These are phyloP conservation scores for Heritiera littoralis DNA, from an alignment of 345 rosid genomes.

Conservation along the genomic window DNA sequence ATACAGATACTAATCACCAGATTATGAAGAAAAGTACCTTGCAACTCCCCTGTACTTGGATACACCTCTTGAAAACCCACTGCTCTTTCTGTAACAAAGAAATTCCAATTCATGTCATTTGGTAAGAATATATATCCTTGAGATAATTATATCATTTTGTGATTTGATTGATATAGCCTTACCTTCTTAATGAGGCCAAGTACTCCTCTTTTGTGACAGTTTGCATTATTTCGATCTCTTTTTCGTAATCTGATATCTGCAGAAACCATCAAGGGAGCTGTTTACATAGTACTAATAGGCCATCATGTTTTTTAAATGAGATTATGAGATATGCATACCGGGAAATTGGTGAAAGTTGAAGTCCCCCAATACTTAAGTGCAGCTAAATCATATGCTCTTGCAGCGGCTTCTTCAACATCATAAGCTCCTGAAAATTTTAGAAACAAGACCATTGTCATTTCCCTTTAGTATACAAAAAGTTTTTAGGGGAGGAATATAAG, in stretches of 20 bases:
- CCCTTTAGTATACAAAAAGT: neutral
- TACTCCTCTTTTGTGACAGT: conserved; percentile 64
- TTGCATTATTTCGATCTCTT: conserved; percentile 62
- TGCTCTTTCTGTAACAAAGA: conserved; percentile 50
- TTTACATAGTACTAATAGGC: neutral
- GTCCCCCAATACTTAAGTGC: conserved; percentile 71
- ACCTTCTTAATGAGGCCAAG: conserved; percentile 67
- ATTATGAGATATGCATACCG: conserved; percentile 30
- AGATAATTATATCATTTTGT: neutral
- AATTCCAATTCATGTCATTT: neutral
- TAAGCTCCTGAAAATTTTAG: conserved; percentile 51
- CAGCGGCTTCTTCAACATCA: conserved; percentile 75
- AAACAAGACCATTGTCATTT: neutral
- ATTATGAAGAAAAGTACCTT: conserved; percentile 37
- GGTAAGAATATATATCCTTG: conserved; percentile 8
- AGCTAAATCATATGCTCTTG: conserved; percentile 71
- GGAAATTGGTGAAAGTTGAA: conserved; percentile 63
- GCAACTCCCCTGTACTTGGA: conserved; percentile 76
- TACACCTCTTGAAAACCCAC: conserved; percentile 73
- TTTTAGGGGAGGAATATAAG: too few relatives aligned
- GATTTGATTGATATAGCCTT: conserved; percentile 5
- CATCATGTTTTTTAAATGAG: neutral
- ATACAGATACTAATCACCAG: neutral
- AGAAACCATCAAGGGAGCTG: neutral
- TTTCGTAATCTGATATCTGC: conserved; percentile 56